A percentile compares a stretch with the other conserved stretches of the same genome.
Conservation (phyloP, 306 rosid species). For the Cucurbita moschata region DNA sequence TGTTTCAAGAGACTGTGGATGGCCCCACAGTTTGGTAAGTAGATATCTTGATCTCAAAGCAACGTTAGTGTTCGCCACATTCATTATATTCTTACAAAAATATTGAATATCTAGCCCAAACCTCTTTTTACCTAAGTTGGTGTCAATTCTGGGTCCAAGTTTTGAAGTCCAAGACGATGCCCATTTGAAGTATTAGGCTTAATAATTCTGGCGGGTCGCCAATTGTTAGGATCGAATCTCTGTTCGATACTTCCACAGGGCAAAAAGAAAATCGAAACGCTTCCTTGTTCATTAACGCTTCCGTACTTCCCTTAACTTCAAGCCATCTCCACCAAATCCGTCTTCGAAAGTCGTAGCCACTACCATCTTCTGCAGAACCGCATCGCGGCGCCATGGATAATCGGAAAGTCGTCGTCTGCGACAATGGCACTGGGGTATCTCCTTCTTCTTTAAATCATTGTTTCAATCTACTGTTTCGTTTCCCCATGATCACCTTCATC, state of each 20-base stretch:
- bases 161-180: no score
- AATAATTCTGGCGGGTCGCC: no score
- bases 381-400: slow-evolving; percentile 41
- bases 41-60: no score
- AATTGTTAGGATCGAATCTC: no score
- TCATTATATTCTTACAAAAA: no score
- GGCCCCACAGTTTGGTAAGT: neutral
- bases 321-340: neutral
- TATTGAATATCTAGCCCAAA: no score
- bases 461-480: neutral
- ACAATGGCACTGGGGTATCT: slow-evolving; percentile 91
- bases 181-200: no score
- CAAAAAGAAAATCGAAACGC: no score
- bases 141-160: no score
- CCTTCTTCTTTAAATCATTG: neutral
- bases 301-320: neutral
- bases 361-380: neutral
- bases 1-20: slow-evolving; percentile 46
- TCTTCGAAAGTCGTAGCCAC: neutral
- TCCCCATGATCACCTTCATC: neutral
- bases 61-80: no score
- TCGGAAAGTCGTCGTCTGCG: slow-evolving; percentile 83
- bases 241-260: no score
- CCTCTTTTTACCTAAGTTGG: no score
- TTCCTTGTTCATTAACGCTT: neutral